phyloP scores from a whole-genome alignment of 805 yeast species.

The Limtongia smithiae region DNA sequence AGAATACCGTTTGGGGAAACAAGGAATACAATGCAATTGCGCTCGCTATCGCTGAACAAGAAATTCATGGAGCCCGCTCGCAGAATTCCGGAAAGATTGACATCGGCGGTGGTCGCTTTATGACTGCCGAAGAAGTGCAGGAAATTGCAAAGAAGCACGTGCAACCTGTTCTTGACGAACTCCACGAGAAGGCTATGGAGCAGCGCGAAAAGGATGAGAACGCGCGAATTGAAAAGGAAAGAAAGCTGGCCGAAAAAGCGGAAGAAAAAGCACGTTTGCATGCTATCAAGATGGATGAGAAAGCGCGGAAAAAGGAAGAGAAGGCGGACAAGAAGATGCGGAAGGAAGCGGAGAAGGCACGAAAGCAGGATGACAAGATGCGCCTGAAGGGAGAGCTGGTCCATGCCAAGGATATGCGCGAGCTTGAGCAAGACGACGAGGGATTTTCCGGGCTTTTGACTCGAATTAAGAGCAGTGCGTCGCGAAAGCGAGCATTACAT shows the following conservation, averaged over 20 bases:
- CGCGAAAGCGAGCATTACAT: too few species aligned
- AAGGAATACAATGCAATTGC: conserved; percentile 69
- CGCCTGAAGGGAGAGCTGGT: conserved; percentile 13
- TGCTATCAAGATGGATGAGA: conserved; percentile 18
- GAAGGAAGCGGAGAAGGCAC: conserved; percentile 16
- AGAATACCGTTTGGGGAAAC: conserved; percentile 43
- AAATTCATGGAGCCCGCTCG: conserved; percentile 54
- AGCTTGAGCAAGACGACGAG: too few species aligned
- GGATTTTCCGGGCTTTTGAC: too few species aligned
- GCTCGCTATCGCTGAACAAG: conserved; percentile 68
- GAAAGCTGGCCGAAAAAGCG: conserved; percentile 23
- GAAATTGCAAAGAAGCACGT: conserved; percentile 76
- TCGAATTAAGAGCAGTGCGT: too few species aligned
- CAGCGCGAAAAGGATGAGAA: conserved; percentile 49
- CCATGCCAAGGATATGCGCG: conserved; percentile 1
- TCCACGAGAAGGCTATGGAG: conserved; percentile 61
- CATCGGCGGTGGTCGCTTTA: conserved; percentile 83
- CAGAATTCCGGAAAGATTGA: conserved; percentile 55
- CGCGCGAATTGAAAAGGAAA: conserved; percentile 27
- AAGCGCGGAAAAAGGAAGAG: conserved; percentile 8
- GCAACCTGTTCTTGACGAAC: conserved; percentile 74
- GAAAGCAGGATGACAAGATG: conserved; percentile 7
- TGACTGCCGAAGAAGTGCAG: conserved; percentile 72
- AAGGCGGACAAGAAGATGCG: conserved; percentile 6
- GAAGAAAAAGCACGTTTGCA: conserved; percentile 16